Conservation (phyloP, 2,329 filamentous ascomycete species). For the Pseudogymnoascus sp. region DNA sequence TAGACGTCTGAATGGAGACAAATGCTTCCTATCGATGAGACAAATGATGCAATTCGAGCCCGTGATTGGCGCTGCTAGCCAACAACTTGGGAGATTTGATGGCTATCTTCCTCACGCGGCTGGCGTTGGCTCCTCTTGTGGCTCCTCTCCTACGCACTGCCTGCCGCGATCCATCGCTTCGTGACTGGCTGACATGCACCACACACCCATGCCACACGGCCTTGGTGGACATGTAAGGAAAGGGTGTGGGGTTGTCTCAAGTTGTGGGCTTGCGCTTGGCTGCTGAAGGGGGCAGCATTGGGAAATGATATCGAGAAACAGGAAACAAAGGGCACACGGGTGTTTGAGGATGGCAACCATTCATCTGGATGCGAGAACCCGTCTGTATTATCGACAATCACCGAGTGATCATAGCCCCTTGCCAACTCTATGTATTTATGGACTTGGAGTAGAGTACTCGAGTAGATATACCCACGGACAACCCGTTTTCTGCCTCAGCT, state of each 20-base stretch:
- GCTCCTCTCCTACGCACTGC: not conserved
- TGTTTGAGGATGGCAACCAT: not conserved
- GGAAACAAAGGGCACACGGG: not conserved
- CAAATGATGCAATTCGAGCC: not conserved
- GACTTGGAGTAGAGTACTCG: not conserved
- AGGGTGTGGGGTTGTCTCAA: conserved; percentile 2
- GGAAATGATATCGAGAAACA: conserved; percentile 5
- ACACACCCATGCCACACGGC: conserved; percentile 1
- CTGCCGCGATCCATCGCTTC: not conserved
- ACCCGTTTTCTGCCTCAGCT: not conserved
- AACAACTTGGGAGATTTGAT: conserved; percentile 2
- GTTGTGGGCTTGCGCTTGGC: conserved; percentile 1
- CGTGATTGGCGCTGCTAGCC: not conserved
- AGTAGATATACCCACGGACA: not conserved
- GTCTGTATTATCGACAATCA: not conserved
- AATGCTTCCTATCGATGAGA: not conserved
- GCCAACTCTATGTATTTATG: not conserved
- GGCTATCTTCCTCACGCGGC: not conserved
- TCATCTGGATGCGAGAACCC: not conserved
- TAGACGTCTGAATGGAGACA: not conserved
- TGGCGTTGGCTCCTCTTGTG: not conserved
- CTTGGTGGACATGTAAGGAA: conserved; percentile 1
- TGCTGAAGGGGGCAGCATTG: not conserved
- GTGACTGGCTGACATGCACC: not conserved
- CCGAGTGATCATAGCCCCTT: not conserved